phyloP scores from a whole-genome alignment of 1,284 basidiomycete genomes.

The Melampsora americana region DNA sequence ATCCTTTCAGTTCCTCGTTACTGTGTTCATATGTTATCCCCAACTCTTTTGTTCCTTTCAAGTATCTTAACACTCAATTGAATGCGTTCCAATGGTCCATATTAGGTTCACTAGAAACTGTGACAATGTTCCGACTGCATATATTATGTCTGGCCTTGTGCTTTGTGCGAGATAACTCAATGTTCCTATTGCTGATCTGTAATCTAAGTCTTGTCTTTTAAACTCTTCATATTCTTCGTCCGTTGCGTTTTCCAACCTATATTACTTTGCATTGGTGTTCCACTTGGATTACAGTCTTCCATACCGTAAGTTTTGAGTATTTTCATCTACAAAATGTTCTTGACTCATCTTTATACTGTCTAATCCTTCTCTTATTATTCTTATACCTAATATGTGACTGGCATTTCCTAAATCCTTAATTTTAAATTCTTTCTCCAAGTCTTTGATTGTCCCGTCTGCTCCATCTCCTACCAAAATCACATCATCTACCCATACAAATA shows the following conservation, averaged over 20 bases:
- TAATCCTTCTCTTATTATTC: slow-evolving; percentile 2
- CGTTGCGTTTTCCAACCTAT: slow-evolving; percentile 27
- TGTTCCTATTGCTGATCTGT: slow-evolving; percentile 31
- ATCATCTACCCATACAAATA: slow-evolving; percentile 37
- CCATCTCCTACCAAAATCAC: slow-evolving; percentile 18
- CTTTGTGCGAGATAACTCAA: slow-evolving; percentile 34
- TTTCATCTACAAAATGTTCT: slow-evolving; percentile 16
- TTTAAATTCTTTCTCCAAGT: slow-evolving; percentile 24
- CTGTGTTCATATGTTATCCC: slow-evolving; percentile 18
- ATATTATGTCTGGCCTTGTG: slow-evolving; percentile 40
- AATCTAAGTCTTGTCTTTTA: background rate
- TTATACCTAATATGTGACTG: slow-evolving; percentile 33
- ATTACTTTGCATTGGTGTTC: slow-evolving; percentile 37
- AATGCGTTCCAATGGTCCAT: slow-evolving; percentile 19
- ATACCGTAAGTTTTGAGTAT: slow-evolving; percentile 17
- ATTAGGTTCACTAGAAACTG: slow-evolving; percentile 30
- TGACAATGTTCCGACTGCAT: slow-evolving; percentile 30
- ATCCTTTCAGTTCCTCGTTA: slow-evolving; percentile 15
- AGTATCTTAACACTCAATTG: slow-evolving; percentile 34
- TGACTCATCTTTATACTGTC: slow-evolving; percentile 8
- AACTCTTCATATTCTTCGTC: slow-evolving; percentile 22
- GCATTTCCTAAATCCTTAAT: slow-evolving; percentile 35
- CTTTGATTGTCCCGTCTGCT: slow-evolving; percentile 7
- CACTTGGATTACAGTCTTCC: slow-evolving; percentile 22
- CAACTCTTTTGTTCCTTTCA: slow-evolving; percentile 21